Base-by-base conservation (phyloP, 2,329 filamentous ascomycete genomes). In the Teratosphaeria viscida region DNA sequence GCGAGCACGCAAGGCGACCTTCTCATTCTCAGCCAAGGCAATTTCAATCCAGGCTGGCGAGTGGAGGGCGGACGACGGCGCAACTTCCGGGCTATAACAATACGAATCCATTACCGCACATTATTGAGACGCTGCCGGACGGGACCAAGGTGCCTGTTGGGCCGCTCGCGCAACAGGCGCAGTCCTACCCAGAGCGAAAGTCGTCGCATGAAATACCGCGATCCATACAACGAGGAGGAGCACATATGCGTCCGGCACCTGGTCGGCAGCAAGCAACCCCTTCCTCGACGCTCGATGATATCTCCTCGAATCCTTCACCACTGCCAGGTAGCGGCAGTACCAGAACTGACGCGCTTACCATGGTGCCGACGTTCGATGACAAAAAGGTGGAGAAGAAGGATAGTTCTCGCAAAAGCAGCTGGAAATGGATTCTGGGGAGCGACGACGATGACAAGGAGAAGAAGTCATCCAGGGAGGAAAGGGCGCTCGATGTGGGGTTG, bases 371-470 rank as follows among this genome's bases (percentile, higher is more conserved):
- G 0, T 77, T 88, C 53, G 77, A 77, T 2, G 88, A 92, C 60
- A 89, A 94, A 29, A 88, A 85, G 72, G 90, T 88, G 67, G 68
- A 80, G 66, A 81, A 84, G 56, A 92, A 87, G 71, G 82, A 87
- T 10, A 79, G 78, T 2, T 74, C 79, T 27, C 83, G 86, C 61
- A 95, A 94, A 71, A 92, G 90, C 11, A 88, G 87, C 61, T 90
- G 90, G 89, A 89, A 89, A 65, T 92, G 88, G 87, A 84, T 95
- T 66, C 81, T 92, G 35, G 70, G 75, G 7, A 81, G 82, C 47
- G 81, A 82, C 52, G 89, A 92, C 58, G 87, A 92, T 61, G 87
- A 86, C 67, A 84, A 88, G 37, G 85, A 89, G 62, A 70, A 71
- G 56, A 70, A 72, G 37, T 69, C 77, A 8, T 54, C 88, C 61